A percentile compares a stretch with the other conserved stretches of the same genome.
Evolutionary conservation across 495 filamentous ascomycete species (phyloP).

Genomic region (Aspergillus cristatus): DNA sequence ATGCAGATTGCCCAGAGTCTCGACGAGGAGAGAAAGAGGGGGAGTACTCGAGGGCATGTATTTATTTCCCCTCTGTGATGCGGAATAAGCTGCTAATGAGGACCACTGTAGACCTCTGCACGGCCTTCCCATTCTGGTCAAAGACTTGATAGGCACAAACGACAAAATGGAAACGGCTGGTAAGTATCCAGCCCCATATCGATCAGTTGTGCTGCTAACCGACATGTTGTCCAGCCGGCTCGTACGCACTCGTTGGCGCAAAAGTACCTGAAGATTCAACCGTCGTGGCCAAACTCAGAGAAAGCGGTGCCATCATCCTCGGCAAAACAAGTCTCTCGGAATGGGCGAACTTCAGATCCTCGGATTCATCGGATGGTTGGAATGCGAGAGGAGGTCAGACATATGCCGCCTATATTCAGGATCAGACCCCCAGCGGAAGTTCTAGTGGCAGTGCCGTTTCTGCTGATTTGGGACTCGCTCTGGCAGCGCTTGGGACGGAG

Average conservation of each 20-base stretch:
- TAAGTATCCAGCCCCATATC: constrained; percentile 9
- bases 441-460: constrained; percentile 45
- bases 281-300: constrained; percentile 37
- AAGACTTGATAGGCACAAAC: constrained; percentile 56
- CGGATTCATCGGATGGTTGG: constrained; percentile 45
- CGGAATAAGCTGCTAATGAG: neutral
- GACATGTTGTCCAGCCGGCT: constrained; percentile 36
- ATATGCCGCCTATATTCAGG: constrained; percentile 39
- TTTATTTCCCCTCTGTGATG: neutral
- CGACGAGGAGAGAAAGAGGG: constrained; percentile 41
- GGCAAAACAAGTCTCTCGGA: constrained; percentile 47
- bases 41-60: constrained; percentile 30
- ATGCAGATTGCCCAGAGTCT: constrained; percentile 39
- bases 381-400: constrained; percentile 43
- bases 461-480: constrained; percentile 38
- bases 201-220: constrained; percentile 13
- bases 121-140: constrained; percentile 60
- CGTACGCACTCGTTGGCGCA: constrained; percentile 45
- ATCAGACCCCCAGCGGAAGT: constrained; percentile 45
- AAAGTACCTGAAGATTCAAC: constrained; percentile 36
- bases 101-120: constrained; percentile 39
- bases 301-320: constrained; percentile 43
- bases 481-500: constrained; percentile 42
- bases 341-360: constrained; percentile 45
- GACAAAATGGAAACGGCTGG: constrained; percentile 56